Evolutionary conservation across 2,329 filamentous ascomycete species (phyloP).

Genomic region (Penicillium expansum): DNA sequence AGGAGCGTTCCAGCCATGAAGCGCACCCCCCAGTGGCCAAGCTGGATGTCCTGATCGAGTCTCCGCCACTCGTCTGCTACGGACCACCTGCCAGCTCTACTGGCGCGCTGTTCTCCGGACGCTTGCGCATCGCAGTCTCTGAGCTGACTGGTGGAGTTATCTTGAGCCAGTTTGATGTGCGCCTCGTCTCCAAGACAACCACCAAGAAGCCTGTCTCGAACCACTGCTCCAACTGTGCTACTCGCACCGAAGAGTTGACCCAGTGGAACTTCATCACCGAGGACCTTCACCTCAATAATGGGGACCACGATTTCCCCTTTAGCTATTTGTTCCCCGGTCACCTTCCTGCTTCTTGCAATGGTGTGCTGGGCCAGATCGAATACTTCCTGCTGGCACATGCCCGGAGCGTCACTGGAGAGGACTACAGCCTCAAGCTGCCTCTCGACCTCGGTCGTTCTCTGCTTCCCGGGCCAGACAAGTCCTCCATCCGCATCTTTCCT

Average conservation of each 20-base stretch:
- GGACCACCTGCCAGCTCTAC: constrained; percentile 71
- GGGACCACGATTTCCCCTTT: constrained; percentile 79
- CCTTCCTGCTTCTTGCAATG: constrained; percentile 79
- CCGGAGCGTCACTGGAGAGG: constrained; percentile 59
- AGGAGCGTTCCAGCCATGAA: constrained; percentile 35
- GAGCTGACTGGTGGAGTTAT: constrained; percentile 60
- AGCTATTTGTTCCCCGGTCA: constrained; percentile 81
- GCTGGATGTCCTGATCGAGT: constrained; percentile 69
- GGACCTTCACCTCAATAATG: constrained; percentile 44
- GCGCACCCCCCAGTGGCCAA: constrained; percentile 46
- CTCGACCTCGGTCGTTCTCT: constrained; percentile 78
- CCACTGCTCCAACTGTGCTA: constrained; percentile 74
- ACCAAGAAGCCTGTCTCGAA: constrained; percentile 79
- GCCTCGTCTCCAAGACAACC: constrained; percentile 65
- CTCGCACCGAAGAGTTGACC: constrained; percentile 69
- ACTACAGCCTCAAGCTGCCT: constrained; percentile 63
- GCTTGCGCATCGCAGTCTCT: constrained; percentile 70
- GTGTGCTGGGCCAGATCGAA: constrained; percentile 67
- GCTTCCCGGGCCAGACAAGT: constrained; percentile 74
- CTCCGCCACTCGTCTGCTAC: constrained; percentile 81
- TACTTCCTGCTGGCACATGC: constrained; percentile 74
- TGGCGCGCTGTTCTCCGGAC: constrained; percentile 81
- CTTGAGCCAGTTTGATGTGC: constrained; percentile 70
- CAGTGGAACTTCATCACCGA: constrained; percentile 73
- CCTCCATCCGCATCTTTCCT: constrained; percentile 90